These are phyloP conservation scores for Trichosporon sp. DNA, from an alignment of 1,284 basidiomycete species.

Conservation along the genomic window DNA sequence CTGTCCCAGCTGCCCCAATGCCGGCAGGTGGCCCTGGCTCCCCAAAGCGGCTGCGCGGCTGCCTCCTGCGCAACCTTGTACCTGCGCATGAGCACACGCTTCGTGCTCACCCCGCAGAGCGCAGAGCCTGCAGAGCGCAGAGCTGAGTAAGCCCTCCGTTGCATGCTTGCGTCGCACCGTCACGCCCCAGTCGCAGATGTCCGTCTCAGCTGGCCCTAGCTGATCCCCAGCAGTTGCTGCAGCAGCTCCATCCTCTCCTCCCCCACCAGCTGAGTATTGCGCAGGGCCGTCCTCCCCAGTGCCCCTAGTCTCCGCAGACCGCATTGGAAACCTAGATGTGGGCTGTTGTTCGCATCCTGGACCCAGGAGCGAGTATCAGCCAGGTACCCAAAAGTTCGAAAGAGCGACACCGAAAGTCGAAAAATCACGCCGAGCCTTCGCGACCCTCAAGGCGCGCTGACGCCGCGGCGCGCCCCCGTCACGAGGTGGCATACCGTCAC, in stretches of 20 bases:
- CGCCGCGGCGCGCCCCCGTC: neutral
- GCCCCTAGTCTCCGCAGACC: too few relatives aligned
- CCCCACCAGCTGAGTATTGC: neutral
- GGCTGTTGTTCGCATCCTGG: neutral
- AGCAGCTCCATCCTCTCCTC: too few relatives aligned
- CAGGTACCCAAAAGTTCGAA: neutral
- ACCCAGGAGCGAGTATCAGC: too few relatives aligned
- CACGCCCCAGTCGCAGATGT: neutral
- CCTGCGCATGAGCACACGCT: neutral
- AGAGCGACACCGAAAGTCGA: neutral
- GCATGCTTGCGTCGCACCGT: neutral
- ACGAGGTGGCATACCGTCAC: constrained; percentile 5
- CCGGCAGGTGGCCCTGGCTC: neutral
- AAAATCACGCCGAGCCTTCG: neutral
- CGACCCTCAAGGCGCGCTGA: too few relatives aligned
- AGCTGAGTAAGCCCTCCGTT: neutral
- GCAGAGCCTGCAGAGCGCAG: neutral
- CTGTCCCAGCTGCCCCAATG: neutral
- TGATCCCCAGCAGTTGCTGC: neutral
- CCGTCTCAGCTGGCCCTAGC: neutral
- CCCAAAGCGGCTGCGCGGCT: neutral
- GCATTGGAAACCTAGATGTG: neutral
- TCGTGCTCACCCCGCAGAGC: neutral
- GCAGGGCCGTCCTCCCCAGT: too few relatives aligned
- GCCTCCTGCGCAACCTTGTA: neutral